phyloP scores from a whole-genome alignment of 805 yeast species.

The Sporopachydermia lactativora region DNA sequence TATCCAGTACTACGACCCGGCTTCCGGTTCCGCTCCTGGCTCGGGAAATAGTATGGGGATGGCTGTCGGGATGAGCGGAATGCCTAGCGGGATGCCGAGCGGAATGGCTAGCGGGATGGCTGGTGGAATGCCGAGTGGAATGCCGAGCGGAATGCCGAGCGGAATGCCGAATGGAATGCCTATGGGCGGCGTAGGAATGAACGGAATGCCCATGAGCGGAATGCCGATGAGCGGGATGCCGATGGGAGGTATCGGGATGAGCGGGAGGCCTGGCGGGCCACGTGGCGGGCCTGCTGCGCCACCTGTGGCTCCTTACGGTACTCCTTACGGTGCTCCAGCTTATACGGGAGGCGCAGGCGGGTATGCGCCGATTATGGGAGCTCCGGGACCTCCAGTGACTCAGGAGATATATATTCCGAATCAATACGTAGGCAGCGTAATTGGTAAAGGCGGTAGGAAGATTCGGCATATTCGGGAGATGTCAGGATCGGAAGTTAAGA shows the following conservation, averaged over 20 bases:
- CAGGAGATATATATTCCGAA: conserved; percentile 63
- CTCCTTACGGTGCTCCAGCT: conserved; percentile 6
- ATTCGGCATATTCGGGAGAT: conserved; percentile 58
- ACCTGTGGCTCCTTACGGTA: conserved; percentile 6
- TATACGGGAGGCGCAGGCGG: background rate
- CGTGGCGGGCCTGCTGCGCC: conserved; percentile 5
- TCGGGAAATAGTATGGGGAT: conserved; percentile 1
- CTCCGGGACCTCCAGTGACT: conserved; percentile 32
- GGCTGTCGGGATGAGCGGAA: conserved; percentile 1
- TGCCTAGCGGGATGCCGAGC: background rate
- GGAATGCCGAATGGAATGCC: background rate
- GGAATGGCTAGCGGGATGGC: background rate
- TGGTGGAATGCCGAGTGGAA: background rate
- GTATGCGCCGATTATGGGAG: conserved; percentile 4
- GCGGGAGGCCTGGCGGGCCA: conserved; percentile 10
- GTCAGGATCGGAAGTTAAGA: conserved; percentile 59
- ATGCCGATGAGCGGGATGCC: background rate
- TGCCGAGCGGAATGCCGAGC: background rate
- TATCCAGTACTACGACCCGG: conserved; percentile 45
- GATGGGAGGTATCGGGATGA: conserved; percentile 6
- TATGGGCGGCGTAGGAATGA: background rate
- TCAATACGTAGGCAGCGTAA: conserved; percentile 60
- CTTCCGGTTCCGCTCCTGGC: conserved; percentile 20
- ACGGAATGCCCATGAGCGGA: conserved; percentile 1
- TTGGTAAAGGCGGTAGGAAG: conserved; percentile 71